Base-by-base conservation (phyloP, 2,329 filamentous ascomycete species). In the Whalleya microplaca region DNA sequence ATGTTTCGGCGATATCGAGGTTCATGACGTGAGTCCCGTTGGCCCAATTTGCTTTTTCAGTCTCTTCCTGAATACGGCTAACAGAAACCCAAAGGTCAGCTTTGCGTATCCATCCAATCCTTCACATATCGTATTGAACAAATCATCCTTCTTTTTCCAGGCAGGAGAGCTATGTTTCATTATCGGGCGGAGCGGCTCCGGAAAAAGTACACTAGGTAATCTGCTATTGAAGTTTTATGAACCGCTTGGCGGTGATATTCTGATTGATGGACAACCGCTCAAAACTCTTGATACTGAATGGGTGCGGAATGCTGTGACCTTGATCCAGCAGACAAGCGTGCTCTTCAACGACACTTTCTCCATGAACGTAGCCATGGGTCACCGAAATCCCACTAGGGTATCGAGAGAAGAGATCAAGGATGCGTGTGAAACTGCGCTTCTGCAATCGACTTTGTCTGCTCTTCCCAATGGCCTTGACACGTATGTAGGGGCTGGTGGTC, bases 181-280 rank as follows among this genome's bases (percentile, higher is more conserved):
- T 2, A 84, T 97, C 48, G 95, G 94, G 0, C 84, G 82, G 66
- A 96, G 92, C 67, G 95, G 95, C 0, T 96, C 91, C 1, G 94
- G 94, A 0, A 98, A 98, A 72, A 96, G 92, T 64, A 98, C 94
- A 0, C 69, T 98, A 1, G 87, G 89, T 1, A 92, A 91, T 68
- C 79, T 98, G 0, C 79, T 98, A 0, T 80, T 92, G 48, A 84
- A 87, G 12, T 90, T 96, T 64, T 96, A 97, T 68, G 77, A 84
- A 6, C 84, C 90, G 0, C 72, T 75, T 0, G 75, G 75, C 0
- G 94, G 93, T 0, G 72, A 82, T 0, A 86, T 97, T 16, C 70
- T 81, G 0, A 76, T 98, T 9, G 92, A 96, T 66, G 86, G 83
- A 0, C 70, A 81, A 1, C 75, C 84, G 0, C 75, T 95, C 2